phyloP scores from a whole-genome alignment of 495 filamentous ascomycete genomes.

The Melanomma pulvis-pyrius region DNA sequence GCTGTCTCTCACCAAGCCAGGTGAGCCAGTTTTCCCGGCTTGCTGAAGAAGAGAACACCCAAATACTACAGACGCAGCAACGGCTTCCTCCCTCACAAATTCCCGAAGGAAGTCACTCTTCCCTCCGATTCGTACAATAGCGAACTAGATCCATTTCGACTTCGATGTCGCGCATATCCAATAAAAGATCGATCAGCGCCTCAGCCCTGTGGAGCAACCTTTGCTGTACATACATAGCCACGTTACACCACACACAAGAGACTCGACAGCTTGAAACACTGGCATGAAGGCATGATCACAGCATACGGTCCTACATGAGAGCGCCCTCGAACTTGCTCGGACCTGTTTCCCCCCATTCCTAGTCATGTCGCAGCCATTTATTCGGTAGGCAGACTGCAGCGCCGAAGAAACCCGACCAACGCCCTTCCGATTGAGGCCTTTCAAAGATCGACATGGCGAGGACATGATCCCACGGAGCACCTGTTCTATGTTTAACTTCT shows the following conservation, averaged over 20 bases:
- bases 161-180: constrained; percentile 11
- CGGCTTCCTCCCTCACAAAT: background rate
- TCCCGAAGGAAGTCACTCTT: background rate
- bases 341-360: background rate
- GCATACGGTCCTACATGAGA: constrained; percentile 16
- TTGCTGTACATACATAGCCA: constrained; percentile 19
- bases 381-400: background rate
- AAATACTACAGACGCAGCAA: background rate
- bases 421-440: background rate
- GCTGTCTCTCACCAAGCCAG: background rate
- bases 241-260: constrained; percentile 23
- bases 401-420: background rate
- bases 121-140: background rate
- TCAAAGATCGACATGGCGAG: background rate
- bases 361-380: background rate
- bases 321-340: constrained; percentile 16
- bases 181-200: constrained; percentile 8
- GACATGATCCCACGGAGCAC: background rate
- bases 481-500: constrained; percentile 1
- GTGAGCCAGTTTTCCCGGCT: background rate
- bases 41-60: background rate
- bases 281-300: constrained; percentile 1
- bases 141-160: background rate
- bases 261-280: constrained; percentile 9
- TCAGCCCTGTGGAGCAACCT: constrained; percentile 28